Evolutionary conservation across 352 stramenopile species (phyloP), one percentile per base, ranked within the genome.

Genomic region (Globisporangium acanthophoron): DNA sequence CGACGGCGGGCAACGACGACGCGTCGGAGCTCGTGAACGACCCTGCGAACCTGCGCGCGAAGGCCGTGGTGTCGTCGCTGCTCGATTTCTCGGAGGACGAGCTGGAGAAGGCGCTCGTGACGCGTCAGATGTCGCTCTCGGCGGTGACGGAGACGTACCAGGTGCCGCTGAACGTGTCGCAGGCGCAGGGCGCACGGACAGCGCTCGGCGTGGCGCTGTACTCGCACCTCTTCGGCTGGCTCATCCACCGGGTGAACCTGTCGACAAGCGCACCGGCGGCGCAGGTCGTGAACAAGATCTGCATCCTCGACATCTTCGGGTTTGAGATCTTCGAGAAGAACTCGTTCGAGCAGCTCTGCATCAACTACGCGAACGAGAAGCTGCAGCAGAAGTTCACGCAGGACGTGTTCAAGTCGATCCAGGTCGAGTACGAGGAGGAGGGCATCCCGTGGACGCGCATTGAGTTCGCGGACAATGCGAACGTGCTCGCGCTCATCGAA

Each of bases 161-260:
- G 49, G 85, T 94, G 60, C 85, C 85, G 33, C 79, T 98, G 49
- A 93, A 88, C 37, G 71, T 93, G 85, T 11, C 88, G 33, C 88
- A 95, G 58, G 96, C 96, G 0, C 62, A 78, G 15, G 93, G 98
- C 65, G 96, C 88, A 48, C 76, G 94, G 13, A 96, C 98, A 66
- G 94, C 94, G 7, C 79, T 99, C 24, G 89, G 95, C 0, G 99
- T 98, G 75, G 80, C 96, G 43, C 90, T 98, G 44, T 99, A 99
- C 70, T 95, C 88, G 3, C 96, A 94, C 59, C 62, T 98, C 12
- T 99, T 99, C 64, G 76, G 98, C 58, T 99, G 96, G 96, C 73
- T 99, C 16, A 95, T 99, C 40, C 73, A 85, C 39, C 80, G 69
- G 29, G 90, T 94, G 64, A 94, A 94, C 54, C 67, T 18, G 79